These are phyloP conservation scores for Boletellus dicymbophilus DNA, from an alignment of 1,284 basidiomycete genomes.

Conservation along the genomic window DNA sequence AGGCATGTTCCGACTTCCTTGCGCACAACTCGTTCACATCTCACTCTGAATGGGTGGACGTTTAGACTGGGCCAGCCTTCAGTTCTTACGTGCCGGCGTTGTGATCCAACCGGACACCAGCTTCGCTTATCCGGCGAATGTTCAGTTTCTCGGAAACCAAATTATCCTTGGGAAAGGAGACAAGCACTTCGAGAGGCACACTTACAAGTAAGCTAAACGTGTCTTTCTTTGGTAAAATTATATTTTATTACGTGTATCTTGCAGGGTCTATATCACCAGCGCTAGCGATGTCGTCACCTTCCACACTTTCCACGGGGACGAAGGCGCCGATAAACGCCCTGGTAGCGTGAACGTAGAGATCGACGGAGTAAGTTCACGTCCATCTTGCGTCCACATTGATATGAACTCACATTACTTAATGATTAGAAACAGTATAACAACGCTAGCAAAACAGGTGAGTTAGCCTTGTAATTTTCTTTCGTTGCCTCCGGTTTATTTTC, in stretches of 20 bases:
- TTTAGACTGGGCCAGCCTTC: background rate
- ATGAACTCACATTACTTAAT: too few species aligned
- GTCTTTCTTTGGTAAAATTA: background rate
- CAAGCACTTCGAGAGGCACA: background rate
- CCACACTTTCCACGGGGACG: background rate
- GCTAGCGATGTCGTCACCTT: background rate
- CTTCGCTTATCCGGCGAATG: background rate
- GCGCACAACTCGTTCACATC: background rate
- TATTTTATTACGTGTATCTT: background rate
- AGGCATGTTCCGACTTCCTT: background rate
- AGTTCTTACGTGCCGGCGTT: background rate
- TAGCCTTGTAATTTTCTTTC: too few species aligned
- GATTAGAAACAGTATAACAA: too few species aligned
- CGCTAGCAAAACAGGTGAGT: too few species aligned
- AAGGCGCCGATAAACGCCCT: background rate
- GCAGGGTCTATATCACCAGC: background rate
- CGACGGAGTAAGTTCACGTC: background rate
- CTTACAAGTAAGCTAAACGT: background rate
- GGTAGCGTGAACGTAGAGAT: background rate
- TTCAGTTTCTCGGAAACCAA: background rate
- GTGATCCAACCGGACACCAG: background rate
- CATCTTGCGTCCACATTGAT: too few species aligned
- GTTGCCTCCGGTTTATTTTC: too few species aligned
- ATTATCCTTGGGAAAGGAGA: background rate
- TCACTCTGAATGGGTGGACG: background rate